Evolutionary conservation across 2,329 filamentous ascomycete genomes (phyloP), one percentile per base, ranked within the genome.

Genomic region (Hymenoscyphus scutula): DNA sequence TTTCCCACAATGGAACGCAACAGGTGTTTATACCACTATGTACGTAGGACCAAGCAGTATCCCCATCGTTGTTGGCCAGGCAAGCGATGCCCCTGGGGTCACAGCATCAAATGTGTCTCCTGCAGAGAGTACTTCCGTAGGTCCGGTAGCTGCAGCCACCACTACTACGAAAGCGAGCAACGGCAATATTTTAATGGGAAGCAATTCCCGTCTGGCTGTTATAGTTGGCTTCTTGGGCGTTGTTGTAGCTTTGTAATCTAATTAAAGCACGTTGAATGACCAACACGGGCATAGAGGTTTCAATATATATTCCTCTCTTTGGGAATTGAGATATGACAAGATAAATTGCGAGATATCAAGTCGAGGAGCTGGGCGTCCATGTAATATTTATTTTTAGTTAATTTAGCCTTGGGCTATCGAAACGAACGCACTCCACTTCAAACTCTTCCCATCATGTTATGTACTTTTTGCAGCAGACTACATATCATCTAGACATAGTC

Each of bases 1-100:
- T 10, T 63, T 60, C 51, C 64, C 66, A 3, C 59, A 63, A 19
- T 68, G 62, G 61, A 67, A 64, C 37, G 34, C 51, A 5, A 60
- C 62, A 37, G 32, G 51, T 17, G 23, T 56, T 23, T 56, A 56
- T 34, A 38, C 30, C 15, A 56, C 17, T 10, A 15, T 37, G 13
- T 56, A 56, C 30, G 15, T 56, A 19, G 54, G 54, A 19, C 29
- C 54, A 15, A 56, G 19, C 19, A 56, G 54, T 32, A 23, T 27
- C 13, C 54, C 54, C 17, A 30, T 38, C 1, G 54, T 37, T 23
- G 54, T 56, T 15, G 54, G 54, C 2, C 48, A 53, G 27, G 48
- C 48, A 13, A 53, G 48, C 27, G 48, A 53, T 29, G 48, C 48
- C 5, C 48, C 48, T 25, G 48, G 48, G 11, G 48, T 53, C 11